Evolutionary conservation across 768 basidiomycete genomes (phyloP), one percentile per base, ranked within the genome.

Genomic region (Mycena vitilis): DNA sequence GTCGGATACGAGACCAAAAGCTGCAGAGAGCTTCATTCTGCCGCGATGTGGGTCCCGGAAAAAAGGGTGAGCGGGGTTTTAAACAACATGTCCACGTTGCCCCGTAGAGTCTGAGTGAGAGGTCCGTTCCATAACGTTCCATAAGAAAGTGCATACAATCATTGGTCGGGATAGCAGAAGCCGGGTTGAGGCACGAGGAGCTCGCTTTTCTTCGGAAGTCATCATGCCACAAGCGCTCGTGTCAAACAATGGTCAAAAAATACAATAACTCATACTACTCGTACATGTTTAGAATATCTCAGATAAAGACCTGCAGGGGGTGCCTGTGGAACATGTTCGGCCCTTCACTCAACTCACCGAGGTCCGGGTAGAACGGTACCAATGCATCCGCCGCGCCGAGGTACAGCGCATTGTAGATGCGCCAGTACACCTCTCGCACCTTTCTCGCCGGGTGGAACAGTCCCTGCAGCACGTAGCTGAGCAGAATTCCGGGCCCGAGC

Each of bases 371-470:
- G 83, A 96, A 98, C 0, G 96, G 95, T 9, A 98, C 96, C 81
- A 99, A 85, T 5, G 97, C 90, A 75, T 99, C 96, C 49, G 89
- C 78, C 1, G 96, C 93, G 36, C 96, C 96, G 37, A 98, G 87
- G 76, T 98, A 98, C 53, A 98, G 81, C 37, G 95, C 90, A 80
- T 98, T 98, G 83, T 99, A 99, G 68, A 97, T 83, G 45, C 95
- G 88, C 97, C 97, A 99, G 78, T 98, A 99, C 3, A 97, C 95
- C 84, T 99, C 98, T 63, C 98, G 88, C 25, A 99, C 98, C 79
- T 97, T 96, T 66, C 98, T 85, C 5, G 98, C 96, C 0, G 98
- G 98, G 75, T 99, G 98, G 89, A 96, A 98, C 60, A 99, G 82
- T 5, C 98, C 98, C 77, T 98, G 96, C 7, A 99, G 83, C 47